Conservation (phyloP, 2,329 filamentous ascomycete species). For the Gnomoniopsis smithogilvyi region DNA sequence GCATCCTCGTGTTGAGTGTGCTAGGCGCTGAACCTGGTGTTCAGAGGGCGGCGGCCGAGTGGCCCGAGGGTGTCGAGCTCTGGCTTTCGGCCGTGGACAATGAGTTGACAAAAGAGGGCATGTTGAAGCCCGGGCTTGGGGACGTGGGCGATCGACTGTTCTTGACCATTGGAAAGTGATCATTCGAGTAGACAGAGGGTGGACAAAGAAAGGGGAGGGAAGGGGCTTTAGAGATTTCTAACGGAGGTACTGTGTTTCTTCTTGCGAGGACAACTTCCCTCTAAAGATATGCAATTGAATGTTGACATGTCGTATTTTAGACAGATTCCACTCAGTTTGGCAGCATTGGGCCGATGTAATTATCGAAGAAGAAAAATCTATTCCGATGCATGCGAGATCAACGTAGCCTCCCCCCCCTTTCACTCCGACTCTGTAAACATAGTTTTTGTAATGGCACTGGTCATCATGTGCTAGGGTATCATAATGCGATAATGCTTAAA, state of each 20-base stretch:
- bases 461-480: not conserved
- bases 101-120: conserved; percentile 72
- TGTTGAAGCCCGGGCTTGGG: conserved; percentile 87
- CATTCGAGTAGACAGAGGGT: conserved; percentile 4
- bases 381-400: no score
- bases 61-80: conserved; percentile 73
- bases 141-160: conserved; percentile 91
- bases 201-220: not conserved
- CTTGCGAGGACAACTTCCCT: no score
- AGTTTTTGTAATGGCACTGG: no score
- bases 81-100: conserved; percentile 80
- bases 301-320: no score
- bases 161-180: conserved; percentile 80
- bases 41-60: conserved; percentile 67
- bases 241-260: no score
- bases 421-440: no score
- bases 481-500: not conserved
- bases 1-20: conserved; percentile 73
- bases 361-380: no score
- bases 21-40: conserved; percentile 73
- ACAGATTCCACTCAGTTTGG: no score
- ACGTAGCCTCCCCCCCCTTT: no score
- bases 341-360: no score
- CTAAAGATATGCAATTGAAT: no score
- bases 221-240: not conserved